Percentiles rank a stretch among this genome's conserved stretches.
These are phyloP conservation scores for Aureobasidium sp. DNA, from an alignment of 2,329 filamentous ascomycete genomes.

Conservation along the genomic window DNA sequence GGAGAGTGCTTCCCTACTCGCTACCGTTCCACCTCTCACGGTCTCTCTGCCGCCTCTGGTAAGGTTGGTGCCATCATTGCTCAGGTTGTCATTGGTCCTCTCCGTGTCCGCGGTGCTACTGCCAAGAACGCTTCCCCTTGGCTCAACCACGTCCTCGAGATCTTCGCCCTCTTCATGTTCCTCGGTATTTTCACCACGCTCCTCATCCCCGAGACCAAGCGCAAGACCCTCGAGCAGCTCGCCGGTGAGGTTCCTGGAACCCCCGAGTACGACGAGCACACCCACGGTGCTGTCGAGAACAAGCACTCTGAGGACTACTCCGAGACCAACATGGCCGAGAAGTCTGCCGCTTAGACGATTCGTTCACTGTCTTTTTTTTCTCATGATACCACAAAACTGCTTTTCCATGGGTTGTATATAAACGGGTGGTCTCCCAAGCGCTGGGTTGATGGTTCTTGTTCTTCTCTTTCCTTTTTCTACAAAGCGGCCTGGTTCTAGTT, in stretches of 20 bases:
- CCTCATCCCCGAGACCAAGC: constrained; percentile 70
- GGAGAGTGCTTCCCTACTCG: constrained; percentile 46
- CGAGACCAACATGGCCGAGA: not conserved
- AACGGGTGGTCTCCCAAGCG: not conserved
- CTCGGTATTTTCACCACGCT: constrained; percentile 59
- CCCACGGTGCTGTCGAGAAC: not conserved
- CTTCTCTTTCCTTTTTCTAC: not conserved
- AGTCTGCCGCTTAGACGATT: not conserved
- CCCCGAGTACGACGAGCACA: constrained; percentile 33
- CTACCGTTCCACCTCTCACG: constrained; percentile 41
- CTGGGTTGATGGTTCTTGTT: not conserved
- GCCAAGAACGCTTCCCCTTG: constrained; percentile 51
- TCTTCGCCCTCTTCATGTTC: constrained; percentile 75
- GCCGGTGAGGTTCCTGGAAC: constrained; percentile 58
- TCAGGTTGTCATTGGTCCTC: constrained; percentile 42
- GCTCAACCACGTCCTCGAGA: constrained; percentile 66
- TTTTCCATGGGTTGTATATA: constrained; percentile 2
- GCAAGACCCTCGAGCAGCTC: constrained; percentile 63
- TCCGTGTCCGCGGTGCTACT: constrained; percentile 45
- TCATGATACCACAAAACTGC: not conserved
- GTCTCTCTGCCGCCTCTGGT: constrained; percentile 41
- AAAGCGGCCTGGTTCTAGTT: not conserved
- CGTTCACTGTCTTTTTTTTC: not conserved
- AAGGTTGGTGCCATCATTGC: constrained; percentile 44
- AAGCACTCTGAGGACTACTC: constrained; percentile 5